Percentiles rank a stretch among this genome's conserved stretches.
These are phyloP conservation scores for Cyathus striatus DNA, from an alignment of 768 basidiomycete species.

Conservation along the genomic window DNA sequence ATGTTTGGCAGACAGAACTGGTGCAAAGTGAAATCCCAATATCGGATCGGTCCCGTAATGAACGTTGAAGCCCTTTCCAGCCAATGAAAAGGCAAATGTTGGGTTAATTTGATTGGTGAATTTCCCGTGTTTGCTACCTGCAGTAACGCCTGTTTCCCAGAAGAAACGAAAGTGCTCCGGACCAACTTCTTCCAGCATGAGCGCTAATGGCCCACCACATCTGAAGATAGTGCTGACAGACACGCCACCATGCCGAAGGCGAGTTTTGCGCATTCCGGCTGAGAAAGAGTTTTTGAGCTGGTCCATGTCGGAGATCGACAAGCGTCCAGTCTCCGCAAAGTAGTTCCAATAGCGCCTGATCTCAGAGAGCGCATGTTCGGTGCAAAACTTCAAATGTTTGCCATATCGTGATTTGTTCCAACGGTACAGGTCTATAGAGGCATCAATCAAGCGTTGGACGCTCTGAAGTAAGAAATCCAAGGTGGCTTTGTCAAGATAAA, in stretches of 20 bases:
- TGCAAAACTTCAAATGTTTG: constrained; percentile 29
- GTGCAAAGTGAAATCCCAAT: constrained; percentile 33
- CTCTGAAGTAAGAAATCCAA: constrained; percentile 34
- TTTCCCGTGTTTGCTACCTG: constrained; percentile 9
- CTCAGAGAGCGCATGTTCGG: constrained; percentile 27
- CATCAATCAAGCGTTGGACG: constrained; percentile 26
- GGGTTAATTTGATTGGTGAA: constrained; percentile 34
- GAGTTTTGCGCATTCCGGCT: constrained; percentile 11
- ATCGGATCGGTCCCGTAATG: constrained; percentile 43
- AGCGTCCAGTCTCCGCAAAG: constrained; percentile 22
- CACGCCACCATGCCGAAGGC: neutral
- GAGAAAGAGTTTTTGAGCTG: constrained; percentile 14
- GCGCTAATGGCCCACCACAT: constrained; percentile 32
- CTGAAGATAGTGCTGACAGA: constrained; percentile 9
- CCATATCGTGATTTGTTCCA: constrained; percentile 40
- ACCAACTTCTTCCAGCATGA: constrained; percentile 8
- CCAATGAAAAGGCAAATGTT: constrained; percentile 35
- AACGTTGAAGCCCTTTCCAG: constrained; percentile 30
- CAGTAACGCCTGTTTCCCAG: constrained; percentile 38
- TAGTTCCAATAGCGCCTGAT: constrained; percentile 35
- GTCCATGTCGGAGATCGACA: constrained; percentile 14
- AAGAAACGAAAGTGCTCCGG: constrained; percentile 21
- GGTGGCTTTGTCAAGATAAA: constrained; percentile 34
- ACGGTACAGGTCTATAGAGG: constrained; percentile 19
- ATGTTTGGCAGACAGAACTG: constrained; percentile 17